phyloP scores from a whole-genome alignment of 2,329 filamentous ascomycete species.

The Pleoardoris graminearum region DNA sequence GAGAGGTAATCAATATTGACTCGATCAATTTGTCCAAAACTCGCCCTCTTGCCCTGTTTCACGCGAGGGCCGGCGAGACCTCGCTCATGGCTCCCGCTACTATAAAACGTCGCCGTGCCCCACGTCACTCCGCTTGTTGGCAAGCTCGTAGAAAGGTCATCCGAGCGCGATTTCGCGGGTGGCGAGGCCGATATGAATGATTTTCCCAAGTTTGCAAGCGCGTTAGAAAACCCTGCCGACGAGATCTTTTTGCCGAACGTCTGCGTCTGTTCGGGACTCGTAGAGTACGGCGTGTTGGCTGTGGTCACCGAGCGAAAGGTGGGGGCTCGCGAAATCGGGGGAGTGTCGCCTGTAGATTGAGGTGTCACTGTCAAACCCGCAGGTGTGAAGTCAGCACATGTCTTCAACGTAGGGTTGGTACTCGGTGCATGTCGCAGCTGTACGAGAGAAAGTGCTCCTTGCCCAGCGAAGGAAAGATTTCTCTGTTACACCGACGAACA shows the following conservation, averaged over 20 bases:
- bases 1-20: slow-evolving; percentile 34
- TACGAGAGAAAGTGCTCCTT: too few relatives aligned
- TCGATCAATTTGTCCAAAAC: slow-evolving; percentile 40
- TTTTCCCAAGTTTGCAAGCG: slow-evolving; percentile 46
- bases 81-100: slow-evolving; percentile 37
- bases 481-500: too few relatives aligned
- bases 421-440: too few relatives aligned
- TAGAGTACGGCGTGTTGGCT: slow-evolving; percentile 48
- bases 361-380: slow-evolving; percentile 52
- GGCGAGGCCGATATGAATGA: slow-evolving; percentile 48
- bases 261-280: slow-evolving; percentile 47
- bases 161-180: slow-evolving; percentile 36
- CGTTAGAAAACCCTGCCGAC: slow-evolving; percentile 45
- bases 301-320: slow-evolving; percentile 42
- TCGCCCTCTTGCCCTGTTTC: slow-evolving; percentile 46
- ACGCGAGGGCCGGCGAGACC: slow-evolving; percentile 32
- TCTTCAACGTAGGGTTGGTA: too few relatives aligned
- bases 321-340: slow-evolving; percentile 51
- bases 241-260: slow-evolving; percentile 36
- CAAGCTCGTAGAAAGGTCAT: slow-evolving; percentile 49
- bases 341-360: slow-evolving; percentile 57
- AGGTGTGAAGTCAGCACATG: not conserved
- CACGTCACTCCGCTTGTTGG: slow-evolving; percentile 52
- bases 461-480: too few relatives aligned
- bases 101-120: slow-evolving; percentile 50